Percentiles rank a stretch among this genome's conserved stretches.
Evolutionary conservation across 371 early-diverging fungal species (phyloP).

Genomic region (Entomophthora muscae): DNA sequence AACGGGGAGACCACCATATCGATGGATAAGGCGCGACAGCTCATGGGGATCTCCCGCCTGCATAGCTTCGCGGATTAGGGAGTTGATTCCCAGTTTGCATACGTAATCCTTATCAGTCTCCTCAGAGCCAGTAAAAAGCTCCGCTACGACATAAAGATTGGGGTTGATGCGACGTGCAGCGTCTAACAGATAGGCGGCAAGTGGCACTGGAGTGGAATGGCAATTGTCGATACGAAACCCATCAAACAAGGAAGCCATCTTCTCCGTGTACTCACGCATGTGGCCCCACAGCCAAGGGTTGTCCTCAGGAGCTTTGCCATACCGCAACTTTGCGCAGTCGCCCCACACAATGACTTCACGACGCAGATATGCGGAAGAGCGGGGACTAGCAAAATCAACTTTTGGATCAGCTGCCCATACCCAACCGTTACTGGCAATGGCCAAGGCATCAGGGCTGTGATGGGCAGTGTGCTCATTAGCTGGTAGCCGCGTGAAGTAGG

Average conservation of each 20-base stretch:
- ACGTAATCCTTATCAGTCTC: constrained; percentile 82
- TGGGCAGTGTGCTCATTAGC: constrained; percentile 17
- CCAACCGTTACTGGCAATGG: constrained; percentile 94
- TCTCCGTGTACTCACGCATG: constrained; percentile 69
- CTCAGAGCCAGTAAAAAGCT: constrained; percentile 89
- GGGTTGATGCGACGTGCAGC: constrained; percentile 68
- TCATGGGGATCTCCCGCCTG: constrained; percentile 88
- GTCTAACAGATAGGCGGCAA: constrained; percentile 82
- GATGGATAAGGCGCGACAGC: constrained; percentile 68
- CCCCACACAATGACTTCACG: constrained; percentile 96
- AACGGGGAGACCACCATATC: constrained; percentile 75
- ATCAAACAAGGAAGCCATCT: constrained; percentile 74
- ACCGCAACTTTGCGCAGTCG: constrained; percentile 93
- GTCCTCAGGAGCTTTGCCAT: constrained; percentile 65
- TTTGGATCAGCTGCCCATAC: constrained; percentile 96
- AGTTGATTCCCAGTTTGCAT: constrained; percentile 80
- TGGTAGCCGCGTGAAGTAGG: constrained; percentile 72
- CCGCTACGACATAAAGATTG: constrained; percentile 88
- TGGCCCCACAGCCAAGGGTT: constrained; percentile 93
- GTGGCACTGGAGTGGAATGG: constrained; percentile 90
- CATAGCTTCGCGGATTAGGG: constrained; percentile 92
- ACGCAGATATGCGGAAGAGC: constrained; percentile 69
- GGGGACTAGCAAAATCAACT: constrained; percentile 77
- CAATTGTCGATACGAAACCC: constrained; percentile 97
- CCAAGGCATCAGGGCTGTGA: constrained; percentile 36